Conservation (phyloP, 805 yeast genomes). For the Saccharomycopsis sp. region DNA sequence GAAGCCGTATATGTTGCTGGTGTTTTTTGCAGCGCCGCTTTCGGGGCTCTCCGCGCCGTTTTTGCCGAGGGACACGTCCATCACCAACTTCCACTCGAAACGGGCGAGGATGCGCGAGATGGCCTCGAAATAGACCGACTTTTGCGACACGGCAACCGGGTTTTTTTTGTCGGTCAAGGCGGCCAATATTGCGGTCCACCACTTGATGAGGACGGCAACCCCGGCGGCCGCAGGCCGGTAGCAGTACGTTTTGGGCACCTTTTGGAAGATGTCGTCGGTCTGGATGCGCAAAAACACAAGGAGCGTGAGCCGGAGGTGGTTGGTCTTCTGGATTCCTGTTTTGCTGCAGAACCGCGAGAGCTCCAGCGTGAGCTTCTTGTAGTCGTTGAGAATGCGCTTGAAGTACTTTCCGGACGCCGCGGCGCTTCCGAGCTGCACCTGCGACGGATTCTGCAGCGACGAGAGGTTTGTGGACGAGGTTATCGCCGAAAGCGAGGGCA, state of each 20-base stretch:
- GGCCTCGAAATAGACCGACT: slow-evolving; percentile 48
- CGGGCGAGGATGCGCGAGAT: slow-evolving; percentile 44
- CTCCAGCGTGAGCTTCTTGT: slow-evolving; percentile 16
- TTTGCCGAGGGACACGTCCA: background rate
- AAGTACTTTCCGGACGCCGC: slow-evolving; percentile 4
- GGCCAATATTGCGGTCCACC: slow-evolving; percentile 48
- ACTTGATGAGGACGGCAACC: slow-evolving; percentile 30
- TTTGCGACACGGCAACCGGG: slow-evolving; percentile 39
- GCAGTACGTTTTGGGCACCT: slow-evolving; percentile 2
- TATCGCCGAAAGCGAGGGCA: background rate
- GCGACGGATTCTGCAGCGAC: background rate
- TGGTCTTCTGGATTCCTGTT: slow-evolving; percentile 16
- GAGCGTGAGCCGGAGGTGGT: slow-evolving; percentile 13
- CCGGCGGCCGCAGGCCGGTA: slow-evolving; percentile 12
- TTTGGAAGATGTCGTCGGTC: slow-evolving; percentile 10
- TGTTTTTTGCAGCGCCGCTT: background rate
- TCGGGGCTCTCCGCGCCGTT: background rate
- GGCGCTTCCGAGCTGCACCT: background rate
- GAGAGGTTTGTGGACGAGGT: background rate
- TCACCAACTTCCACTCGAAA: slow-evolving; percentile 36
- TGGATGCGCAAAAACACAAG: slow-evolving; percentile 15
- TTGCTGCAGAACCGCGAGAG: slow-evolving; percentile 14
- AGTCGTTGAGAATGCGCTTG: slow-evolving; percentile 6
- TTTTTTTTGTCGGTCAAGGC: slow-evolving; percentile 27
- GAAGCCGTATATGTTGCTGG: background rate